Conservation (phyloP, 2,329 filamentous ascomycete species). For the Pezicula radicicola region DNA sequence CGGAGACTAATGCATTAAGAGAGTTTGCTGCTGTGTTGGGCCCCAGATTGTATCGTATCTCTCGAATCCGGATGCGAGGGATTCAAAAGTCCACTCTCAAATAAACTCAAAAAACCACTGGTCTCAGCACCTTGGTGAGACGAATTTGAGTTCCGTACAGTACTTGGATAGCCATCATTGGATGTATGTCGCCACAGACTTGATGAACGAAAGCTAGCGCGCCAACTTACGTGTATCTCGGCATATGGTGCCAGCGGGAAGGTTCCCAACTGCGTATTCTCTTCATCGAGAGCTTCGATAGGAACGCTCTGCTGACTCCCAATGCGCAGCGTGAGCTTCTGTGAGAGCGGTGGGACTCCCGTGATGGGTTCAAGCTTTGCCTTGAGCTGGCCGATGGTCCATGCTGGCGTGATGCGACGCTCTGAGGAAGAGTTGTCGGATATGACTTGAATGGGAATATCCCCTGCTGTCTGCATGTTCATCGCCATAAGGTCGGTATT, state of each 20-base stretch:
- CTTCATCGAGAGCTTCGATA: constrained; percentile 71
- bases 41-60: no score
- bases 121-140: constrained; percentile 5
- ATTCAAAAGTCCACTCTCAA: background rate
- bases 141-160: constrained; percentile 18
- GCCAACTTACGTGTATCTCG: constrained; percentile 70
- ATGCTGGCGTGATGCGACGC: constrained; percentile 87
- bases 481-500: constrained; percentile 5
- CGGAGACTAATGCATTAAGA: no score
- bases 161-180: background rate
- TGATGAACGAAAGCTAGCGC: background rate
- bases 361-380: constrained; percentile 88
- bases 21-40: no score
- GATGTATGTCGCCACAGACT: background rate
- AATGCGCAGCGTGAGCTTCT: constrained; percentile 71
- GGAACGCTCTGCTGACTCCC: constrained; percentile 57
- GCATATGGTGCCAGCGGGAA: constrained; percentile 73
- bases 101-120: no score
- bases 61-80: no score
- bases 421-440: constrained; percentile 81
- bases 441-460: constrained; percentile 71
- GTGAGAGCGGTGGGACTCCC: constrained; percentile 78
- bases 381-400: constrained; percentile 83
- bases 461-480: constrained; percentile 51
- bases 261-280: constrained; percentile 57